A percentile compares a stretch with the other conserved stretches of the same genome.
phyloP scores from a whole-genome alignment of 345 rosid genomes.

The sweet orange (Citrus sinensis) region DVS_A1.0 CM039167.1:22776001-22776500 shows the following conservation, averaged over 20 bases:
- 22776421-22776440: conserved; percentile 82
- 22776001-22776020: conserved; percentile 66
- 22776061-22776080: conserved; percentile 55
- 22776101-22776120: conserved; percentile 46
- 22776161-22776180: conserved; percentile 65
- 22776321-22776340: conserved; percentile 57
- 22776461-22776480: conserved; percentile 62
- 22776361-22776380: conserved; percentile 68
- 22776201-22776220: conserved; percentile 64
- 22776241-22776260: conserved; percentile 66
- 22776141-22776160: conserved; percentile 67
- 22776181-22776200: conserved; percentile 86
- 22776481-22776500: conserved; percentile 62
- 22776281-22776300: conserved; percentile 77
- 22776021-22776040: conserved; percentile 70
- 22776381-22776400: conserved; percentile 79
- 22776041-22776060: conserved; percentile 52
- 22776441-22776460: conserved; percentile 74
- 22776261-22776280: conserved; percentile 65
- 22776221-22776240: conserved; percentile 55
- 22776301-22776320: conserved; percentile 69
- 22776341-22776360: conserved; percentile 68
- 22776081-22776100: conserved; percentile 61
- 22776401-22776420: conserved; percentile 72
- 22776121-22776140: conserved; percentile 53